These are phyloP conservation scores for Fusarium torulosum DNA, from an alignment of 2,329 filamentous ascomycete genomes.

Conservation along the genomic window DNA sequence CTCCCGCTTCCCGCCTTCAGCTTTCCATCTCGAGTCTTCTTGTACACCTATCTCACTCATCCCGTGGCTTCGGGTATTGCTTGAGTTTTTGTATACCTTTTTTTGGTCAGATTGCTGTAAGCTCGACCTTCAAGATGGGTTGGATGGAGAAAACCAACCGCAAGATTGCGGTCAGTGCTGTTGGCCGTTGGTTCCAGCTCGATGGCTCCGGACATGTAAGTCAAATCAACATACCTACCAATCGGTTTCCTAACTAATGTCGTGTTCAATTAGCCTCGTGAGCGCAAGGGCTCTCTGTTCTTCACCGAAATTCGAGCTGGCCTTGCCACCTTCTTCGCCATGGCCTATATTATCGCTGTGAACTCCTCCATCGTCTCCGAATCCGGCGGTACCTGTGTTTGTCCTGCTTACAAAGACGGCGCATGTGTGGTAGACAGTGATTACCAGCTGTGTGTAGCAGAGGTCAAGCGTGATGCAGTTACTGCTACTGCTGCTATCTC, in stretches of 20 bases:
- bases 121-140: constrained; percentile 54
- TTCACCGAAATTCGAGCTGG: constrained; percentile 88
- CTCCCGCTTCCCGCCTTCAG: constrained; percentile 17
- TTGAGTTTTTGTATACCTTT: constrained; percentile 22
- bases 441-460: constrained; percentile 73
- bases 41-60: constrained; percentile 3
- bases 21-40: constrained; percentile 12
- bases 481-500: constrained; percentile 88
- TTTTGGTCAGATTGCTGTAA: constrained; percentile 8
- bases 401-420: constrained; percentile 64
- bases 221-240: constrained; percentile 38
- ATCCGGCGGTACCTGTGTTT: constrained; percentile 81
- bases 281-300: constrained; percentile 81
- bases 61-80: constrained; percentile 8
- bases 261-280: constrained; percentile 64
- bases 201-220: constrained; percentile 86
- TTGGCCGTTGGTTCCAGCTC: constrained; percentile 82
- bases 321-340: constrained; percentile 81
- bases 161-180: constrained; percentile 71
- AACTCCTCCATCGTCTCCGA: constrained; percentile 69
- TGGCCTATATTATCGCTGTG: constrained; percentile 68
- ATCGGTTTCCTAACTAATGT: background rate
- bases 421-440: constrained; percentile 65
- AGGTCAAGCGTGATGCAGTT: constrained; percentile 81
- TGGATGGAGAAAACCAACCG: constrained; percentile 65